phyloP scores from a whole-genome alignment of 306 rosid genomes.

The Lathyrus sativus region DNA sequence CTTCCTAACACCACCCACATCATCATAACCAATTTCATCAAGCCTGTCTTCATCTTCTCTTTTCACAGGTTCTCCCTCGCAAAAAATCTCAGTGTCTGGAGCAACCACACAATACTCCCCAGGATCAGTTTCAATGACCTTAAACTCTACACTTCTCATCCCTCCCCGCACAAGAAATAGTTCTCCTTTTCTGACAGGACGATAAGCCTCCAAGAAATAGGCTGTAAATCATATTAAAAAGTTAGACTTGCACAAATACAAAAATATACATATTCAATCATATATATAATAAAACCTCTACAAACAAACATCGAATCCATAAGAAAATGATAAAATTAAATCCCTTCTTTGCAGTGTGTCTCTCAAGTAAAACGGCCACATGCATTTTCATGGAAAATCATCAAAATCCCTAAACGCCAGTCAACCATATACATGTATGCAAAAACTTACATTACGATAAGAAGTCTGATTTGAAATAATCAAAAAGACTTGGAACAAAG shows the following conservation, averaged over 20 bases:
- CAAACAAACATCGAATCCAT: no score
- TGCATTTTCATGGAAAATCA: no score
- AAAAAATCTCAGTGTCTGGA: constrained; percentile 67
- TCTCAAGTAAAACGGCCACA: no score
- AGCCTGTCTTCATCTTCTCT: constrained; percentile 69
- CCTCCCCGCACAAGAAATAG: constrained; percentile 69
- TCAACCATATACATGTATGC: no score
- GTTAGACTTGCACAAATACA: constrained; percentile 31
- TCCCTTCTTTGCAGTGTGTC: no score
- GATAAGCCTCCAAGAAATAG: constrained; percentile 69
- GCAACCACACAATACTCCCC: constrained; percentile 68
- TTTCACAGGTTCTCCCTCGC: constrained; percentile 65
- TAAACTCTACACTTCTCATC: constrained; percentile 74
- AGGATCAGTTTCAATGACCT: constrained; percentile 71
- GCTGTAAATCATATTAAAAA: constrained; percentile 45
- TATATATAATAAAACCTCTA: no score
- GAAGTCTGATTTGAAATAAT: no score
- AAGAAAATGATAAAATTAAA: no score
- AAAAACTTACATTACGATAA: no score
- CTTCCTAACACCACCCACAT: constrained; percentile 72
- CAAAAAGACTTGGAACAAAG: no score
- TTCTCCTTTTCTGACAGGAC: constrained; percentile 73
- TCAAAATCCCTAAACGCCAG: no score
- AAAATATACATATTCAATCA: constrained; percentile 17
- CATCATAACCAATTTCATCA: constrained; percentile 72